phyloP scores from a whole-genome alignment of 305 asterid genomes.

The Solanum hybrid region DNA sequence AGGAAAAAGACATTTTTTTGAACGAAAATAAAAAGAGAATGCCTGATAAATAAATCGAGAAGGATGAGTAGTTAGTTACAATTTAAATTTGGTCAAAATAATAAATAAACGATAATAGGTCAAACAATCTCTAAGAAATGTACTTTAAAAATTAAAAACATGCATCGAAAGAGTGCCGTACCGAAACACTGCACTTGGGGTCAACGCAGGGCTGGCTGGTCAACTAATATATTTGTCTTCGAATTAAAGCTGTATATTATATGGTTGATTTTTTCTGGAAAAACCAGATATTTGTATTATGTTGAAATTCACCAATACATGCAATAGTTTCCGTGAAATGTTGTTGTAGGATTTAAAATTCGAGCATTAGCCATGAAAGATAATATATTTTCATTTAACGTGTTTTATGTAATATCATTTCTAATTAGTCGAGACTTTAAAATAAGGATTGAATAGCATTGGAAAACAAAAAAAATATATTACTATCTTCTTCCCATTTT shows the following conservation, averaged over 20 bases:
- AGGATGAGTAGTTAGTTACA: not conserved
- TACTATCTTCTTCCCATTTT: not conserved
- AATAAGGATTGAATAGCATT: not conserved
- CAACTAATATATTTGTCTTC: not conserved
- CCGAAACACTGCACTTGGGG: not conserved
- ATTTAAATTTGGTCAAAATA: not conserved
- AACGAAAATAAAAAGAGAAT: too few relatives aligned
- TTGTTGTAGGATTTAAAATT: not conserved
- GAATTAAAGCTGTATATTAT: not conserved
- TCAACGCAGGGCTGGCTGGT: not conserved
- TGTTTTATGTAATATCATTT: too few relatives aligned
- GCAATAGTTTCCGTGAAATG: not conserved
- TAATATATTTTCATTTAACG: too few relatives aligned
- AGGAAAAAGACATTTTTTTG: too few relatives aligned
- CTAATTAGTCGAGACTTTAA: too few relatives aligned
- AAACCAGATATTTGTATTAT: not conserved
- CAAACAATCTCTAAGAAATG: not conserved
- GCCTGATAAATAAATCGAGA: not conserved
- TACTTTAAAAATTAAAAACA: not conserved
- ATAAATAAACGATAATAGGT: not conserved
- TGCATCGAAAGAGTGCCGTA: not conserved
- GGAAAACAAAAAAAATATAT: not conserved
- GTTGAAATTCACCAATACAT: not conserved
- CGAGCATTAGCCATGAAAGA: not conserved
- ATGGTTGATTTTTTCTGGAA: not conserved